Percentiles rank a stretch among this genome's conserved stretches.
phyloP scores from a whole-genome alignment of 805 yeast genomes.

The Starmerella vaccinii region DNA sequence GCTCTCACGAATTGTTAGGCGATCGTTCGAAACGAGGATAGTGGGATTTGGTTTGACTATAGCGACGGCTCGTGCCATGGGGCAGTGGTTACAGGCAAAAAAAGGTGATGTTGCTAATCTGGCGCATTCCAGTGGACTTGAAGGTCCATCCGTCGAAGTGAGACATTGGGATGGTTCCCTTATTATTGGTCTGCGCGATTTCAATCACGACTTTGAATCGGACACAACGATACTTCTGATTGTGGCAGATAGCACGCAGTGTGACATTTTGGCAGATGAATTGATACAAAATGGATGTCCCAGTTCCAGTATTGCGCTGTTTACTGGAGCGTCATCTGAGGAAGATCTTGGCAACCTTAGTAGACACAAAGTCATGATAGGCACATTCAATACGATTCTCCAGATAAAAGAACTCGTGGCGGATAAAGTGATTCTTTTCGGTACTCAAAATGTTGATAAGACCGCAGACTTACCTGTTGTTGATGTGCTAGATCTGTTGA shows the following conservation, averaged over 20 bases:
- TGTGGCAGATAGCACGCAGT: not conserved
- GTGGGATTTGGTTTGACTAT: slow-evolving; percentile 63
- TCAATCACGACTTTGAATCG: not conserved
- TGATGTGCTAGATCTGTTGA: slow-evolving; percentile 34
- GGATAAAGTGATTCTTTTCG: not conserved
- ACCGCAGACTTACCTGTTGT: not conserved
- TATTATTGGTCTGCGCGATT: not conserved
- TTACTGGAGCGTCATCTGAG: not conserved
- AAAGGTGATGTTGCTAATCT: slow-evolving; percentile 57
- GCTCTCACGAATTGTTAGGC: slow-evolving; percentile 45
- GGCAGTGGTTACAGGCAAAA: slow-evolving; percentile 74
- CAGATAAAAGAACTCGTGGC: not conserved
- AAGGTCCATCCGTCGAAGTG: slow-evolving; percentile 32
- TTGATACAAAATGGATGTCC: not conserved
- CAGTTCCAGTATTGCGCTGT: not conserved
- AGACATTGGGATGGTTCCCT: slow-evolving; percentile 49
- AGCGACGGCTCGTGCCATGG: slow-evolving; percentile 66
- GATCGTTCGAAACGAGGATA: slow-evolving; percentile 35
- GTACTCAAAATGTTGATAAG: not conserved
- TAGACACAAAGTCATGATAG: not conserved
- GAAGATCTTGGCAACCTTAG: no score
- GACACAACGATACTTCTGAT: not conserved
- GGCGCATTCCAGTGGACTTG: slow-evolving; percentile 50
- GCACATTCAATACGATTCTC: not conserved
- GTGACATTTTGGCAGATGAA: not conserved